phyloP scores from a whole-genome alignment of 2,329 filamentous ascomycete species.

The Penicillium sp. region DNA sequence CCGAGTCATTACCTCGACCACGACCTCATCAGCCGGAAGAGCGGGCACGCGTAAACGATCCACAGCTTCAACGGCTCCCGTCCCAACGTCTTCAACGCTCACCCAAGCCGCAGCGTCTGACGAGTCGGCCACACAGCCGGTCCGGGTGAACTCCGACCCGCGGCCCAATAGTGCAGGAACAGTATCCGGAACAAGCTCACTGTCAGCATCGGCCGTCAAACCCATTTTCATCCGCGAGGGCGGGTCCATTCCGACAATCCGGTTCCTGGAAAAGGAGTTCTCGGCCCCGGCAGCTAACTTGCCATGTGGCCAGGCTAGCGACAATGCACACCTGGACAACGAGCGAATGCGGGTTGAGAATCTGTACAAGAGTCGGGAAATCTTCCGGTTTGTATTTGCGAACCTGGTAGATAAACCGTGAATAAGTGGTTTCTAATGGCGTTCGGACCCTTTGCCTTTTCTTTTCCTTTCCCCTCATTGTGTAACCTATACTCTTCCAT shows the following conservation, averaged over 20 bases:
- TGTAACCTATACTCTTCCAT: neutral
- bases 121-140: slow-evolving; percentile 9
- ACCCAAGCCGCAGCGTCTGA: slow-evolving; percentile 24
- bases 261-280: slow-evolving; percentile 93
- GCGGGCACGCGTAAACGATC: slow-evolving; percentile 27
- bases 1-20: slow-evolving; percentile 38
- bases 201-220: slow-evolving; percentile 15
- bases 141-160: slow-evolving; percentile 9
- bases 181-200: slow-evolving; percentile 1
- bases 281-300: slow-evolving; percentile 84
- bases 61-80: slow-evolving; percentile 19
- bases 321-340: slow-evolving; percentile 90
- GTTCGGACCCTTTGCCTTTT: neutral
- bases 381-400: slow-evolving; percentile 80
- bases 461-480: neutral
- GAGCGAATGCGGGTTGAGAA: slow-evolving; percentile 86
- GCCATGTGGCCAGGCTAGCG: slow-evolving; percentile 90
- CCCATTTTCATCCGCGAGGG: slow-evolving; percentile 94
- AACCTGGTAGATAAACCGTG: slow-evolving; percentile 49
- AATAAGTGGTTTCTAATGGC: neutral
- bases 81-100: slow-evolving; percentile 42
- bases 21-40: slow-evolving; percentile 31
- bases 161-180: neutral
- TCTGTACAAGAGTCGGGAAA: slow-evolving; percentile 83
- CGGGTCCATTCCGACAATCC: slow-evolving; percentile 87